phyloP scores from a whole-genome alignment of 148 eudicot species.

The Fagopyrum homotropicum region DNA sequence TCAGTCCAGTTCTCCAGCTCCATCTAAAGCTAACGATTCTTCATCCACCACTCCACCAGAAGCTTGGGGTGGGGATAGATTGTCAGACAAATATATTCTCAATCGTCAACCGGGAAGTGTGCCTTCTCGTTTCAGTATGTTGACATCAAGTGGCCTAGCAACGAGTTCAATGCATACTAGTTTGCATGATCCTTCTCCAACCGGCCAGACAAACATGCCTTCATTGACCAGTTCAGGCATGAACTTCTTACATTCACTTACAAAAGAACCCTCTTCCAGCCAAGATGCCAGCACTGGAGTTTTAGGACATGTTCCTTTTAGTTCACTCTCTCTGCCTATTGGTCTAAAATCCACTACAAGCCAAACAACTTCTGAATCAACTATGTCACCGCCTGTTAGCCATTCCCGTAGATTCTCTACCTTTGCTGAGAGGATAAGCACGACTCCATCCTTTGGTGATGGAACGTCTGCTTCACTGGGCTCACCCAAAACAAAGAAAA shows the following conservation, averaged over 20 bases:
- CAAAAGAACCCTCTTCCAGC: constrained; percentile 38
- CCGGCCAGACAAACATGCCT: constrained; percentile 38
- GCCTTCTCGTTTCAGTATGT: constrained; percentile 56
- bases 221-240: constrained; percentile 38
- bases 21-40: constrained; percentile 44
- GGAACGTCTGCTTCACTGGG: constrained; percentile 46
- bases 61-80: constrained; percentile 88
- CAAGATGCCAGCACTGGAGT: constrained; percentile 45
- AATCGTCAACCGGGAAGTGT: constrained; percentile 40
- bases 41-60: constrained; percentile 88
- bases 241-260: constrained; percentile 32
- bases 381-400: constrained; percentile 43
- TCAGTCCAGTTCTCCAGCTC: constrained; percentile 36
- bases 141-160: constrained; percentile 38
- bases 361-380: constrained; percentile 42
- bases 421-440: constrained; percentile 88
- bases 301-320: constrained; percentile 56
- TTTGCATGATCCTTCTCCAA: constrained; percentile 47
- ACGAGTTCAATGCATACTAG: constrained; percentile 49
- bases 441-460: constrained; percentile 50
- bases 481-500: constrained; percentile 89
- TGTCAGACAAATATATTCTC: constrained; percentile 50
- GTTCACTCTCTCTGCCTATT: constrained; percentile 38
- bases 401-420: constrained; percentile 58
- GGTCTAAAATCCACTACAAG: constrained; percentile 37